A percentile compares a stretch with the other conserved stretches of the same genome.
phyloP scores from a whole-genome alignment of 331 rosid species.

The Quercus phellos region DNA sequence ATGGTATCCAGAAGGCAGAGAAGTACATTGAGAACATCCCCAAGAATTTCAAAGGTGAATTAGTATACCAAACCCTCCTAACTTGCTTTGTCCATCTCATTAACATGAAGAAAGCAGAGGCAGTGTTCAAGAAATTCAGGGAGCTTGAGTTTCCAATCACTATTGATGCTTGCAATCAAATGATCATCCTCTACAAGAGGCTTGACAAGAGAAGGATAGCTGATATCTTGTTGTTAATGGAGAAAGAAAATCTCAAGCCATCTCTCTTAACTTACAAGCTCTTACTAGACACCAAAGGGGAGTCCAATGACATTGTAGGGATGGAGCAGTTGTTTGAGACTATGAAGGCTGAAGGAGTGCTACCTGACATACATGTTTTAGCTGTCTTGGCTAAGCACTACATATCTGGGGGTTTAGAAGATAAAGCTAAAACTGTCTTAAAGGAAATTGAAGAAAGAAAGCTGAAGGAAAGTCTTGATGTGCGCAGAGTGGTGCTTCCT shows the following conservation, averaged over 20 bases:
- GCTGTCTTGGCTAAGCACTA: conserved; percentile 10
- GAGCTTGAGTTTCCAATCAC: conserved; percentile 11
- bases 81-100: neutral
- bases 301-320: conserved; percentile 2
- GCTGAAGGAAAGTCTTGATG: neutral
- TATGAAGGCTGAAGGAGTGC: conserved; percentile 27
- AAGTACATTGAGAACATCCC: conserved; percentile 16
- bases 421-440: conserved; percentile 19
- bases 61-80: conserved; percentile 14
- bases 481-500: neutral
- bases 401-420: conserved; percentile 21
- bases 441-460: conserved; percentile 19
- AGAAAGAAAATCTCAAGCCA: conserved; percentile 16
- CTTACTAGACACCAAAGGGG: conserved; percentile 8
- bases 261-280: conserved; percentile 10
- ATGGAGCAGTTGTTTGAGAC: conserved; percentile 20
- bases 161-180: conserved; percentile 14
- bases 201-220: neutral
- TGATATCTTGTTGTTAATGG: conserved; percentile 14
- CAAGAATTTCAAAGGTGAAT: neutral
- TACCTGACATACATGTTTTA: conserved; percentile 15
- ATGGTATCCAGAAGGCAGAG: conserved; percentile 13
- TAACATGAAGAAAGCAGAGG: conserved; percentile 18
- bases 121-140: conserved; percentile 13
- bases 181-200: conserved; percentile 20